These are phyloP conservation scores for Globisporangium solare DNA, from an alignment of 352 stramenopile species.

Conservation along the genomic window DNA sequence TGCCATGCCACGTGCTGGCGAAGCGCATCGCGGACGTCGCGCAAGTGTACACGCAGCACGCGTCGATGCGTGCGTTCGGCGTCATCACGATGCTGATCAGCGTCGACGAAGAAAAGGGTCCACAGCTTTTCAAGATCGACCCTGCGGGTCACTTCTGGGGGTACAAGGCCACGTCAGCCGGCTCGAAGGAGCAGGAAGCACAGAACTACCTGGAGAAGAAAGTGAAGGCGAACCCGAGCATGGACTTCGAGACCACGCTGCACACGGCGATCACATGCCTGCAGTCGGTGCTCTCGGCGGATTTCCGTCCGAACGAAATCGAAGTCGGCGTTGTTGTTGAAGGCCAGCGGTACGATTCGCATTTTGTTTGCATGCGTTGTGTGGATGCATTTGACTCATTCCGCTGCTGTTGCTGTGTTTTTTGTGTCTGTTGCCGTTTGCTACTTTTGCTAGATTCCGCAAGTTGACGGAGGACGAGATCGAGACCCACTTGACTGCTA, in stretches of 20 bases:
- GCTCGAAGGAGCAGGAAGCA: constrained; percentile 97
- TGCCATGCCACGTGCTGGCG: constrained; percentile 93
- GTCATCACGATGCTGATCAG: constrained; percentile 95
- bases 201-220: constrained; percentile 99
- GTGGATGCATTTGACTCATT: constrained; percentile 1
- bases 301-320: constrained; percentile 98
- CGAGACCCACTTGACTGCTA: constrained; percentile 96
- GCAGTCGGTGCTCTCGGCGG: constrained; percentile 95
- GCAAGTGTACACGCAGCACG: constrained; percentile 94
- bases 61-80: constrained; percentile 94
- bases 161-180: constrained; percentile 90
- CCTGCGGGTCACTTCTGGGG: constrained; percentile 97
- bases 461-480: constrained; percentile 96
- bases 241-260: constrained; percentile 93
- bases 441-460: constrained; percentile 61
- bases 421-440: background rate
- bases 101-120: constrained; percentile 97
- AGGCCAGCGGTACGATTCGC: constrained; percentile 60
- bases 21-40: constrained; percentile 97
- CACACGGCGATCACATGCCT: constrained; percentile 97
- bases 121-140: constrained; percentile 98
- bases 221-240: constrained; percentile 87
- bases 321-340: constrained; percentile 74
- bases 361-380: constrained; percentile 22
- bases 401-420: constrained; percentile 19